Evolutionary conservation across 2,329 filamentous ascomycete genomes (phyloP).

Genomic region (Apiospora saccharicola): DNA sequence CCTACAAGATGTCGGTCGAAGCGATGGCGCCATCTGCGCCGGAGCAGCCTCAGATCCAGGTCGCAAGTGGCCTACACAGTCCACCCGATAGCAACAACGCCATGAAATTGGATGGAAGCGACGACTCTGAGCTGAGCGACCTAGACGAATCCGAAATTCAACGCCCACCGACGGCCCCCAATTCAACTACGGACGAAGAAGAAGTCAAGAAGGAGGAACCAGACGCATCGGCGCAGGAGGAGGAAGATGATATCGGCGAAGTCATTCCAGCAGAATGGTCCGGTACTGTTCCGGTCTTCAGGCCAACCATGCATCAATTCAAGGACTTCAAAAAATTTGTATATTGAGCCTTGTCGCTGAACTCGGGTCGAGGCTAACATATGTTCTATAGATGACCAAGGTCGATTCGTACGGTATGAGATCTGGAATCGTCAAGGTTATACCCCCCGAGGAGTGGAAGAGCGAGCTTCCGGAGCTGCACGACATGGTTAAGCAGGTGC

Average conservation of each 20-base stretch:
- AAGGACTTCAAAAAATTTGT: constrained; percentile 92
- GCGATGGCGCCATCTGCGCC: constrained; percentile 58
- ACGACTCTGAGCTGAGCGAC: constrained; percentile 70
- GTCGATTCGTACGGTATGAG: constrained; percentile 97
- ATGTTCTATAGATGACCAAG: constrained; percentile 68
- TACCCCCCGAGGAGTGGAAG: constrained; percentile 93
- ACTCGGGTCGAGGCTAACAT: constrained; percentile 37
- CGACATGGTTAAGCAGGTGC: constrained; percentile 88
- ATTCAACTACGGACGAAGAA: constrained; percentile 25
- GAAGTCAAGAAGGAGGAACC: constrained; percentile 32
- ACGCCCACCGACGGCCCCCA: constrained; percentile 27
- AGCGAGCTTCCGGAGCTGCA: constrained; percentile 79
- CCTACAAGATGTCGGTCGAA: constrained; percentile 61
- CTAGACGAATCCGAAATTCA: constrained; percentile 51
- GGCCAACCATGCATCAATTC: constrained; percentile 94
- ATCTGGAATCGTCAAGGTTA: constrained; percentile 94
- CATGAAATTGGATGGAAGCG: constrained; percentile 64
- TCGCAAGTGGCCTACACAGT: constrained; percentile 60
- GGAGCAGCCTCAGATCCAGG: constrained; percentile 43
- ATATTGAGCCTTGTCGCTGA: constrained; percentile 42
- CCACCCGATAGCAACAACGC: constrained; percentile 70
- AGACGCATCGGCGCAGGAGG: constrained; percentile 35
- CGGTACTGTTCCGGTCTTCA: constrained; percentile 91
- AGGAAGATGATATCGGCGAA: constrained; percentile 73
- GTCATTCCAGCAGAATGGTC: constrained; percentile 89